Base-by-base conservation (phyloP, 345 rosid genomes). In the Nasturtium officinale region DNA sequence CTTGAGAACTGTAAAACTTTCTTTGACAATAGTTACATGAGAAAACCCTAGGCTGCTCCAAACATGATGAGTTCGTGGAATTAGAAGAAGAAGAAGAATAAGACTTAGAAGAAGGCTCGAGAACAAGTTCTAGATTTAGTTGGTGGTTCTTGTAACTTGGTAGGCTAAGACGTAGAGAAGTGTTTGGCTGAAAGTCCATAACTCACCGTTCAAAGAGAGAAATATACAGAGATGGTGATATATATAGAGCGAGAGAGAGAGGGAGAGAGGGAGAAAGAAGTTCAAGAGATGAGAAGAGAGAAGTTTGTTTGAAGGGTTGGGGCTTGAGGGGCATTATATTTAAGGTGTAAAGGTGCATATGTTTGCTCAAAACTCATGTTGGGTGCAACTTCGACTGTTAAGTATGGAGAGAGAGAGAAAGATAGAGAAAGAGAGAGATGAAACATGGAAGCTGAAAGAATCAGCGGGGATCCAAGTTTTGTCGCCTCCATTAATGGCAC, bases 21-120 rank as follows among this genome's bases (percentile, higher is more conserved):
- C 98, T 83, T 75, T 86, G 89, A 79, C 99, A 95, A 68, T 86
- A 95, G 84, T 91, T 95, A 85, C 99, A 95, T 0, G 96, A 86
- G 82, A 95, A 95, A 35, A 86, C 64, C 62, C 99, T 73, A 13
- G 87, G 77, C 54, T 85, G 81, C 61, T 78, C 78, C 59, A 67
- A 71, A 65, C 75, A 72, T 57, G 81, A 73, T 86, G 21, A 76
- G 74, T 82, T 17, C 72, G 89, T 76, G n/a, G 76, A 26, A 26
- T 26, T 26, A 26, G 28, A 71, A 9, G 84, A 83, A 2, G 84
- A 83, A 12, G 85, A 81, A 5, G 86, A 81, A 10, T 85, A 80
- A 16, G 89, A 77, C 46, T 85, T 74, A 5, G 87, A 75, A 13
- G 82, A 85, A 30, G 84, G 84, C 25, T 89, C 89, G n/a, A 85